Percentiles rank a stretch among this genome's conserved stretches.
Evolutionary conservation across 176 grass and related monocot species (phyloP).

Genomic region (Triticum dicoccoides): DNA sequence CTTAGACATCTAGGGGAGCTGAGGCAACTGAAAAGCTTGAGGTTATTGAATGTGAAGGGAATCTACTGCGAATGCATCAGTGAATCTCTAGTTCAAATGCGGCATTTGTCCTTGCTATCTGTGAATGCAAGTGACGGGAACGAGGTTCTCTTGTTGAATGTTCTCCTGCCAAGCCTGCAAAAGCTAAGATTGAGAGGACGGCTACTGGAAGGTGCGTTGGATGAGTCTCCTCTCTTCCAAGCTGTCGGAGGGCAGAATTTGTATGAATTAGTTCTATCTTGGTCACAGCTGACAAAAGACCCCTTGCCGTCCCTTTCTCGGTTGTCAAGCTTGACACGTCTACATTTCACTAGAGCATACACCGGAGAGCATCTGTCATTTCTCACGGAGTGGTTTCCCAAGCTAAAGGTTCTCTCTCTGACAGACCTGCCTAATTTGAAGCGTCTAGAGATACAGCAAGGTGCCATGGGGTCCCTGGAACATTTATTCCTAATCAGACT

Average conservation of each 20-base stretch:
- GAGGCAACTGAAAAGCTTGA: too few species aligned
- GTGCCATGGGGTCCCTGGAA: constrained; percentile 8
- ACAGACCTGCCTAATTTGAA: neutral
- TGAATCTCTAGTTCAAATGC: constrained; percentile 17
- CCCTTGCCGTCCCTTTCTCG: neutral
- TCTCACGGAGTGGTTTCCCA: neutral
- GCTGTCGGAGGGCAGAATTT: neutral
- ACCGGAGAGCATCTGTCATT: constrained; percentile 10
- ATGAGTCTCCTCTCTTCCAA: too few species aligned
- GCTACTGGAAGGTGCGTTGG: neutral
- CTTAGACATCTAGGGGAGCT: too few species aligned
- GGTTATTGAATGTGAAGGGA: too few species aligned
- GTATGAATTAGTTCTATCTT: neutral
- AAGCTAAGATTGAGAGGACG: neutral
- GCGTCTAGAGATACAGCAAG: constrained; percentile 19
- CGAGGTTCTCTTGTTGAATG: too few species aligned
- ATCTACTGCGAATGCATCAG: neutral
- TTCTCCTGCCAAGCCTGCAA: neutral
- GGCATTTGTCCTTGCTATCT: neutral
- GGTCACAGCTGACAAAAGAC: neutral
- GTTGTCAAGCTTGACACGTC: too few species aligned
- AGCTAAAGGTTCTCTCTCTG: too few species aligned
- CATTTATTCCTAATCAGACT: neutral
- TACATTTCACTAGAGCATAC: constrained; percentile 20
- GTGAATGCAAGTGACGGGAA: too few species aligned